Base-by-base conservation (phyloP, 345 rosid species). In the Salix udensis region DNA sequence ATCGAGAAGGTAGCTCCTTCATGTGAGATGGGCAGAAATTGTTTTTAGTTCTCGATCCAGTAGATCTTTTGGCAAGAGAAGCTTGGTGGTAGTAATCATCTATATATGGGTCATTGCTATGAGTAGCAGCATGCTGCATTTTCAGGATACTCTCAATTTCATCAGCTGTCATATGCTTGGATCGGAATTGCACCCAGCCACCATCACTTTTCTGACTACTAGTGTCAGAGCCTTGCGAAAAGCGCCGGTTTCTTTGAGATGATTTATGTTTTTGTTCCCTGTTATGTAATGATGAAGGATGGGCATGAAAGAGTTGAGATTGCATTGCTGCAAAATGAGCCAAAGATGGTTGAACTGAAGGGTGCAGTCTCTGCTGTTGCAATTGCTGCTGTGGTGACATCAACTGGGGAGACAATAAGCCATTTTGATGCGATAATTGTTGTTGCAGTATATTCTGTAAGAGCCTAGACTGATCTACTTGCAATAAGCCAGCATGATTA, bases 81-180 rank as follows among this genome's bases (percentile, higher is more conserved):
- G 99, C 99, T 86, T 92, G 99, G 77, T 92, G 97, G 82, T 96
- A 96, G 77, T 96, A 96, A 85, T 96, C 99, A 84, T 93, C 93
- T 26, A 92, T 71, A 60, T 96, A 96, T 4, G 93, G 95, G 74
- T 93, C 98, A 72, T 77, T 93, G 77, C 90, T 83, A 85, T 96
- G 97, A 0, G 92, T 87, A 31, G 93, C 86, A 13, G 94, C 89
- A 82, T 91, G 98, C 89, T 96, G 99, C 97, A 96, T 93, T 83
- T 91, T 96, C 76, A 96, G 89, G 72, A 96, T 91, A 80, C 94
- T 93, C 86, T 96, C 99, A 1, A 96, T 93, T 84, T 96, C 99
- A 76, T 96, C 98, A 65, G 92, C 78, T 52, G 95, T 89, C 99
- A 96, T 96, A 83, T 96, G 82, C 91, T 94, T 96, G 71, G 99